Conservation (phyloP, 306 rosid genomes). For the Adenanthera pavonina region DNA sequence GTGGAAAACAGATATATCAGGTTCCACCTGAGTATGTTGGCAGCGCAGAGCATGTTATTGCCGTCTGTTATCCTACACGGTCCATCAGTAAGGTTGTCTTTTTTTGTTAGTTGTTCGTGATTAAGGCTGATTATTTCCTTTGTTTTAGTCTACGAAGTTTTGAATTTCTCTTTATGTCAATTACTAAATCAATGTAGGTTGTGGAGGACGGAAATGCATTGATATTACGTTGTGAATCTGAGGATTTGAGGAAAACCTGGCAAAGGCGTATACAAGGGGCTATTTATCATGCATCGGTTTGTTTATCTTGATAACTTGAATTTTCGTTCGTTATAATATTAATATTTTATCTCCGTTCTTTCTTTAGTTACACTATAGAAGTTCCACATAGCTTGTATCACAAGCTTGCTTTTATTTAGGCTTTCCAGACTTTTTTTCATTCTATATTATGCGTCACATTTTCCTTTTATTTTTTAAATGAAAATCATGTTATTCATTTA, state of each 20-base stretch:
- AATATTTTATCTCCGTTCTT: neutral
- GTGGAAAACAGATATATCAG: slow-evolving; percentile 78
- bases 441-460: neutral
- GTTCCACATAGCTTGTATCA: neutral
- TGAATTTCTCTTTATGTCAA: slow-evolving; percentile 29
- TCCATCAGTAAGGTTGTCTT: slow-evolving; percentile 64
- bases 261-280: slow-evolving; percentile 87
- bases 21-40: slow-evolving; percentile 79
- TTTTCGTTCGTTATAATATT: neutral
- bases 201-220: slow-evolving; percentile 90
- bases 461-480: neutral
- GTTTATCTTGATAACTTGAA: slow-evolving; percentile 30
- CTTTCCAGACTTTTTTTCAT: neutral
- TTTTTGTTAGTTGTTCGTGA: slow-evolving; percentile 34
- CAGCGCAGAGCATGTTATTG: slow-evolving; percentile 80
- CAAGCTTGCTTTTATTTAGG: neutral
- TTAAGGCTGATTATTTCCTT: slow-evolving; percentile 24
- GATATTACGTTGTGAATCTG: slow-evolving; percentile 79
- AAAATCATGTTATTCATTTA: neutral
- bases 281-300: slow-evolving; percentile 85
- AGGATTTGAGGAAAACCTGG: slow-evolving; percentile 80
- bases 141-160: slow-evolving; percentile 5
- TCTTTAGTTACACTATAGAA: neutral
- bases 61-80: slow-evolving; percentile 62
- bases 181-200: slow-evolving; percentile 54